Conservation (phyloP, 2,329 filamentous ascomycete species). For the Fusarium sp. region DNA sequence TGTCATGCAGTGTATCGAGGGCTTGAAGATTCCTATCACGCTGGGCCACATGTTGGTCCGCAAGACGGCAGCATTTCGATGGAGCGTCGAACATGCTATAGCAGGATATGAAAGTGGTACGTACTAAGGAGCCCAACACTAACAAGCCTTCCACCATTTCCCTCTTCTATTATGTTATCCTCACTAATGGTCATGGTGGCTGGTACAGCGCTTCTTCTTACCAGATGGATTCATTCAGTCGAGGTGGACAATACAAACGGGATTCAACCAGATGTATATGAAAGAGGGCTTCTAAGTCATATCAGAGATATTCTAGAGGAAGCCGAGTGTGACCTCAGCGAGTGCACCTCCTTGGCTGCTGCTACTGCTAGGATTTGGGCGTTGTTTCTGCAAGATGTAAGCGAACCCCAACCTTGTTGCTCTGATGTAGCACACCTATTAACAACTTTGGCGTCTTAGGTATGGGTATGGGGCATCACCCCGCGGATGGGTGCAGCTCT, state of each 20-base stretch:
- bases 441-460: slow-evolving; percentile 14
- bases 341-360: slow-evolving; percentile 25
- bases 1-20: slow-evolving; percentile 22
- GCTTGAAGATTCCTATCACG: slow-evolving; percentile 19
- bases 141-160: neutral
- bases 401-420: neutral
- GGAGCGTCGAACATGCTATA: slow-evolving; percentile 33
- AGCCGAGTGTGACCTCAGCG: slow-evolving; percentile 19
- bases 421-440: neutral
- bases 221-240: slow-evolving; percentile 30
- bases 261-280: neutral
- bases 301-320: slow-evolving; percentile 28
- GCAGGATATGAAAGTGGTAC: slow-evolving; percentile 33
- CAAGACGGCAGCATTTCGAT: slow-evolving; percentile 34
- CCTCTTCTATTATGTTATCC: neutral
- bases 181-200: too few species aligned
- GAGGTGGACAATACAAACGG: slow-evolving; percentile 9
- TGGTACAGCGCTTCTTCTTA: slow-evolving; percentile 32
- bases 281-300: slow-evolving; percentile 2
- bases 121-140: neutral
- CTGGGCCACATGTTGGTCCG: slow-evolving; percentile 29
- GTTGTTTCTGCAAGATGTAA: slow-evolving; percentile 27
- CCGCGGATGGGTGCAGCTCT: slow-evolving; percentile 27
- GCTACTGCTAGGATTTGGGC: slow-evolving; percentile 24
- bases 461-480: slow-evolving; percentile 37